These are phyloP conservation scores for Schwanniomyces occidentalis DNA, from an alignment of 805 yeast genomes.

Conservation along the genomic window DNA sequence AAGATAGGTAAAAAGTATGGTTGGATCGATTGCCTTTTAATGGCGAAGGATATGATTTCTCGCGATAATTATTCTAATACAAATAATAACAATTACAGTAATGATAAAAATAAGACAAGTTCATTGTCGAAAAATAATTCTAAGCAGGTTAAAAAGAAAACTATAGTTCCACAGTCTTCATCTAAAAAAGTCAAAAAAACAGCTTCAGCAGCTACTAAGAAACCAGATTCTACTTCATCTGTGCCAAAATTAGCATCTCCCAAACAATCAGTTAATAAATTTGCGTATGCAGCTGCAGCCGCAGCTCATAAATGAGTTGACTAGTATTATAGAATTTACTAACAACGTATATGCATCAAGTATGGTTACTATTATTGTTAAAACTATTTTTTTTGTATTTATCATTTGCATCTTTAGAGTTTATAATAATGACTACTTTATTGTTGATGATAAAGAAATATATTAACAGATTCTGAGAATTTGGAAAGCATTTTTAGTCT, in stretches of 20 bases:
- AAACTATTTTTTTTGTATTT: too few relatives aligned
- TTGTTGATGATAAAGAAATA: too few relatives aligned
- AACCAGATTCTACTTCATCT: slow-evolving; percentile 1
- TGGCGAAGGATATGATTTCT: slow-evolving; percentile 56
- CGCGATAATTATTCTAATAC: slow-evolving; percentile 16
- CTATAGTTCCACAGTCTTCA: too few relatives aligned
- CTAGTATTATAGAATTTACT: too few relatives aligned
- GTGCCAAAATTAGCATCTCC: slow-evolving; percentile 1
- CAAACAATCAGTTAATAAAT: slow-evolving; percentile 24
- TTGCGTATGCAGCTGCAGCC: slow-evolving; percentile 50
- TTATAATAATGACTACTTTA: too few relatives aligned
- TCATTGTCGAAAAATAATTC: too few relatives aligned
- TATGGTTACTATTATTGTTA: too few relatives aligned
- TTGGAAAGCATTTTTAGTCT: too few relatives aligned
- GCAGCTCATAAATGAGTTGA: slow-evolving; percentile 35
- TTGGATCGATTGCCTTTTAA: slow-evolving; percentile 72
- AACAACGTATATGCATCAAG: too few relatives aligned
- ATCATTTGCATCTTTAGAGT: too few relatives aligned
- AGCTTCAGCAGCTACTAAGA: slow-evolving; percentile 2
- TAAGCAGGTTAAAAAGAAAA: too few relatives aligned
- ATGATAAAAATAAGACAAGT: slow-evolving; percentile 12
- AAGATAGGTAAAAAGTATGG: slow-evolving; percentile 49
- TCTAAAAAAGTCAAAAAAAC: slow-evolving; percentile 6
- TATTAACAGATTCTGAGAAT: too few relatives aligned
- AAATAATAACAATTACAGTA: slow-evolving; percentile 9